Conservation (phyloP, 768 basidiomycete species). For the Termitomyces sp. region DNA sequence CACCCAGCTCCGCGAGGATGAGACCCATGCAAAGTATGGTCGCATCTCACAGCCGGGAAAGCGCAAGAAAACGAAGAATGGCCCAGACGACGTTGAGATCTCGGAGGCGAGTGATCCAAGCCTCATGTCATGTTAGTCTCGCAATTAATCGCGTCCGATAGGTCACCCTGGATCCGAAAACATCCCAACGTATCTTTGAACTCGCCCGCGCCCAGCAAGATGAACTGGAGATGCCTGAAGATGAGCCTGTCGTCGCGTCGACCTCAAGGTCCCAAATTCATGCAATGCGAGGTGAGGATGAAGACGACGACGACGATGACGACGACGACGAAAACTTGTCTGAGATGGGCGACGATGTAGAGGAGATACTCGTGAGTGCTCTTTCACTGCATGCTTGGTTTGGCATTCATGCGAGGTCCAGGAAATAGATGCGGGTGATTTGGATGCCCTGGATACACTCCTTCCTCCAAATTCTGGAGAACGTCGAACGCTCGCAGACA, state of each 20-base stretch:
- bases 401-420: slow-evolving; percentile 22
- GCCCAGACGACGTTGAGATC: slow-evolving; percentile 42
- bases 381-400: background rate
- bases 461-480: slow-evolving; percentile 72
- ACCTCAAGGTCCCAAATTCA: slow-evolving; percentile 27
- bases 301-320: slow-evolving; percentile 46
- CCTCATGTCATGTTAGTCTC: slow-evolving; percentile 9
- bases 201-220: slow-evolving; percentile 92
- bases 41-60: slow-evolving; percentile 71
- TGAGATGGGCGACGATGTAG: slow-evolving; percentile 47
- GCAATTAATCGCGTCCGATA: slow-evolving; percentile 23
- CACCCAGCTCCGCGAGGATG: slow-evolving; percentile 78
- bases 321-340: slow-evolving; percentile 25
- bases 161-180: slow-evolving; percentile 74
- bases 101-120: slow-evolving; percentile 38
- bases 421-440: slow-evolving; percentile 90
- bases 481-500: slow-evolving; percentile 85
- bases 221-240: slow-evolving; percentile 64
- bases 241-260: slow-evolving; percentile 26
- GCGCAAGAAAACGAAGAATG: slow-evolving; percentile 56
- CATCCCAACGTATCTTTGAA: slow-evolving; percentile 84
- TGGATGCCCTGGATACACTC: slow-evolving; percentile 78
- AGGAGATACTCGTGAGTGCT: slow-evolving; percentile 53
- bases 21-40: slow-evolving; percentile 71
- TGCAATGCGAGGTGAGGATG: slow-evolving; percentile 30